Conservation (phyloP, 2,329 filamentous ascomycete genomes). For the Dothistroma septosporum region DNA sequence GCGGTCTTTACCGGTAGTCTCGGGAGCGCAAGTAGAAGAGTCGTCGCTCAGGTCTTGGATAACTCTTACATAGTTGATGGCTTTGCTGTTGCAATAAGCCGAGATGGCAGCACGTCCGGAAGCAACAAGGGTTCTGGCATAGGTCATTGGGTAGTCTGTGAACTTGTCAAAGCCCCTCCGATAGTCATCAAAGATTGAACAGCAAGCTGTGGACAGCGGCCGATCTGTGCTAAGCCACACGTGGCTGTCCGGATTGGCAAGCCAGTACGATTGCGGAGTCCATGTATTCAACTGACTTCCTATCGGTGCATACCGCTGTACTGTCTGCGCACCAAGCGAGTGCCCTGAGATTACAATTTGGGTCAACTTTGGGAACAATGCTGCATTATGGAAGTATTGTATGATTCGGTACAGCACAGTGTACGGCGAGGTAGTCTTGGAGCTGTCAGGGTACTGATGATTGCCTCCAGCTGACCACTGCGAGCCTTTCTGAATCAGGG, state of each 20-base stretch:
- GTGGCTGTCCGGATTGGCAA: conserved; percentile 37
- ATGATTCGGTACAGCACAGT: conserved; percentile 36
- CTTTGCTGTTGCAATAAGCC: conserved; percentile 34
- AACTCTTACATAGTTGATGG: conserved; percentile 35
- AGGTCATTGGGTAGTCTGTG: conserved; percentile 32
- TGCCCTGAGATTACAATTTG: conserved; percentile 39
- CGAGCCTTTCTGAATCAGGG: conserved; percentile 35
- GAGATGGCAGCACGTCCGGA: conserved; percentile 31
- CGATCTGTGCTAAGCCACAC: conserved; percentile 33
- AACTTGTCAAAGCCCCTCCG: conserved; percentile 36
- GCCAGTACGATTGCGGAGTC: conserved; percentile 32
- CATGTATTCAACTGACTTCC: conserved; percentile 26
- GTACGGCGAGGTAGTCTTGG: conserved; percentile 31
- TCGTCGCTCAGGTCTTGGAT: conserved; percentile 35
- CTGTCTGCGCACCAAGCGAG: conserved; percentile 35
- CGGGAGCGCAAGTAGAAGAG: conserved; percentile 33
- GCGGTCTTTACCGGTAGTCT: conserved; percentile 33
- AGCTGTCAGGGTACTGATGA: conserved; percentile 34
- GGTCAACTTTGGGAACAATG: conserved; percentile 35
- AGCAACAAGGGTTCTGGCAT: conserved; percentile 28
- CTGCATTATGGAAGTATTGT: conserved; percentile 34
- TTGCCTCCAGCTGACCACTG: conserved; percentile 32
- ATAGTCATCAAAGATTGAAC: conserved; percentile 35
- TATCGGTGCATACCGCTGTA: conserved; percentile 35
- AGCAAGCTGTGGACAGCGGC: conserved; percentile 30